Base-by-base conservation (phyloP, 2,329 filamentous ascomycete species). In the Dothideomycetes sp. region DNA sequence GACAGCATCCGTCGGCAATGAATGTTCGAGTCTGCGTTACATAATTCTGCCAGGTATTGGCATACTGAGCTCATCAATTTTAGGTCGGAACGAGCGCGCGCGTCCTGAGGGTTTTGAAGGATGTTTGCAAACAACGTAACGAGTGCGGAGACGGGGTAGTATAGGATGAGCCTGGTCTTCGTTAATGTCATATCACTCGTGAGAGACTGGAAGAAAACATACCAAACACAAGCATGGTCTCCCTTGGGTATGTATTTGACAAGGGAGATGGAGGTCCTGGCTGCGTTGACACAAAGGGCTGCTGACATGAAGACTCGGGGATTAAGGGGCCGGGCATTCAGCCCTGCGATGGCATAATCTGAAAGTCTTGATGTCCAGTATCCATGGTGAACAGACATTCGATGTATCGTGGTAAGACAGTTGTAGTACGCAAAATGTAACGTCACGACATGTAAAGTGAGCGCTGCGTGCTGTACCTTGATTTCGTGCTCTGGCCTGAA, bases 401-500 rank as follows among this genome's bases (percentile, higher is more conserved):
- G 84, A 59, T 98, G 91, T 47, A 98, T 95, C 0, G 91, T 98
- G 1, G 89, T 95, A 37, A 98, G 65, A 52, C 88, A 95, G 59
- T 98, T 98, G 67, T 96, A 96, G 62, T 98, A 98, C 2, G 86
- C 81, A 53, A 98, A 93, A 59, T 98, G 91, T 42, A 98, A 67
- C 58, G 94, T 85, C 45, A 94, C 88, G 38, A 98, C 78, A 49
- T 96, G 89, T 15, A 98, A 69, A 15, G 96, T 88, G n/a, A 96
- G 70, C 1, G 89, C 88, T 1, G 87, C 93, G 58, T 95, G 86
- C 0, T 82, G 83, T 1, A 86, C 85, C 59, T 87, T 88, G 60
- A 98, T 96, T 60, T 95, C 88, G 57, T 95, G 80, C 60, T 96
- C 91, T 0, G 91, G 91, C n/a, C 91, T 77, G 64, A 95, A 96